A percentile compares a stretch with the other conserved stretches of the same genome.
Conservation (phyloP, 306 rosid species). For the Cajanus cajan region DNA sequence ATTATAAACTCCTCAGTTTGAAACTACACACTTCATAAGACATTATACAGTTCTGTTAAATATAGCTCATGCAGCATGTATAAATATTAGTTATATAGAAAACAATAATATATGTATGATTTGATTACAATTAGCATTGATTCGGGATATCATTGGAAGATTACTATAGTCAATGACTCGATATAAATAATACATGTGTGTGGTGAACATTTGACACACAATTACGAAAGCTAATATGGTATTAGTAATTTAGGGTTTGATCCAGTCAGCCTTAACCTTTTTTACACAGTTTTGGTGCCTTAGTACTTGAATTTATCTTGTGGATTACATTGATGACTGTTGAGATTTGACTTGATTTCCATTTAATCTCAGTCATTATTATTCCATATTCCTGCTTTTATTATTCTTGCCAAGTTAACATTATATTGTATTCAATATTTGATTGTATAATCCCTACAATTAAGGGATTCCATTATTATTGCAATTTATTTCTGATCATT, state of each 20-base stretch:
- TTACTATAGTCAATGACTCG: neutral
- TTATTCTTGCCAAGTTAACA: too few relatives aligned
- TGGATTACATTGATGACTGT: neutral
- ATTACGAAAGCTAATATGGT: neutral
- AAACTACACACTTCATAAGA: constrained; percentile 23
- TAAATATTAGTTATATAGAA: neutral
- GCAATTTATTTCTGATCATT: too few relatives aligned
- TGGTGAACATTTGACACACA: neutral
- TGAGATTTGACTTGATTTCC: too few relatives aligned
- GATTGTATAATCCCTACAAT: too few relatives aligned
- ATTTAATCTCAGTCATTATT: too few relatives aligned
- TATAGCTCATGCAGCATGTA: neutral
- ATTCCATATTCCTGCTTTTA: too few relatives aligned
- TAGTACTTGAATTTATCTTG: neutral
- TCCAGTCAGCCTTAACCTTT: neutral
- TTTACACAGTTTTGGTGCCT: neutral
- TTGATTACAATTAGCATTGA: neutral
- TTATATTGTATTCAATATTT: too few relatives aligned
- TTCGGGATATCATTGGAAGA: neutral
- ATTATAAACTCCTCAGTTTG: neutral
- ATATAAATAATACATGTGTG: neutral
- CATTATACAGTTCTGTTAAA: neutral
- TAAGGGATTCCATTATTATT: too few relatives aligned
- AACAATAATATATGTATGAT: neutral
- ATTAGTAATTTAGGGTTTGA: neutral